Evolutionary conservation across 371 early-diverging fungal genomes (phyloP), one percentile per base, ranked within the genome.

Genomic region (Lichtheimia ornata): DNA sequence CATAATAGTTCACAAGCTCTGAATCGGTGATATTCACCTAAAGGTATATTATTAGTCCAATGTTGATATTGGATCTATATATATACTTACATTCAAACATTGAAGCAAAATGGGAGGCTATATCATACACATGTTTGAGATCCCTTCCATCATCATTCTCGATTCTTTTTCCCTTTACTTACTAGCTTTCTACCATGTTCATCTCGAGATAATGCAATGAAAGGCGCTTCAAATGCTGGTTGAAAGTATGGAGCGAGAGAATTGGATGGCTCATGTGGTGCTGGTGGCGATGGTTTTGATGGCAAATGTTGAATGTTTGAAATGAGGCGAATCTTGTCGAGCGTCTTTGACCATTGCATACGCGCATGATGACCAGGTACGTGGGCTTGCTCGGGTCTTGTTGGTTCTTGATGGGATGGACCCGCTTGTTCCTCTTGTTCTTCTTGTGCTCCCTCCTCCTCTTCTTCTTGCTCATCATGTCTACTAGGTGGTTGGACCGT

Each of bases 1-100:
- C 73, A 50, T 40, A 61, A 68, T 73, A 59, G 30, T 70, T 77
- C 24, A 67, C 62, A 1, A 76, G 40, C 56, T 80, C 75, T 5
- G 86, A 85, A 66, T 86, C 86, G 0, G 83, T 83, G 51, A 85
- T 76, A 5, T 74, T 79, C 14, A 84, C 73, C 83, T 80, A 17
- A 35, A 49, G 20, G 22, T 6, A 42, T 30, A 49, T 45, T 12
- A 9, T 11, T 22, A 28, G 61, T 59, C 14, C 28, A 44, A 41
- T 17, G 24, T 13, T 12, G 27, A 57, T 47, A 2, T 13, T n/a
- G 22, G 27, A 20, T 28, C 0, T 35, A 43, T 24, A 12, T 15
- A 12, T 58, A 43, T 14, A 59, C 70, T 69, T 74, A 74, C 80
- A 6, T 70, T 58, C 25, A 79, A 58, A 50, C 64, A 66, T 15